These are phyloP conservation scores for Backusella mclennaniae DNA, from an alignment of 192 early-diverging fungal genomes.

Conservation along the genomic window DNA sequence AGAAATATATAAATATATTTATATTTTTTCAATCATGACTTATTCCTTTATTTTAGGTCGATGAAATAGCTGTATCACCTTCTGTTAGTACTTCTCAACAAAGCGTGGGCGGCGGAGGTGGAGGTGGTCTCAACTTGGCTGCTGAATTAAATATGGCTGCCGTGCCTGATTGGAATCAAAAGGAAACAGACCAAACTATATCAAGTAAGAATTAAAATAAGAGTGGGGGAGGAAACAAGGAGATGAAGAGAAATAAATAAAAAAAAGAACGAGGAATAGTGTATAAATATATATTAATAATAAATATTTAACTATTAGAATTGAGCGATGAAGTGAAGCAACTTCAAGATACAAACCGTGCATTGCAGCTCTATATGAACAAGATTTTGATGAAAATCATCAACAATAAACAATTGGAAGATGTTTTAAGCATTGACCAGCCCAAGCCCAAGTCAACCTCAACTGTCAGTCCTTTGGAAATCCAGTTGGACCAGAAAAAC, in stretches of 20 bases:
- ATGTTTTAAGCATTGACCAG: slow-evolving; percentile 43
- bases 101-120: slow-evolving; percentile 33
- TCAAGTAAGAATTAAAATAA: slow-evolving; percentile 19
- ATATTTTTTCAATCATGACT: background rate
- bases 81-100: slow-evolving; percentile 9
- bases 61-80: background rate
- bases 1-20: background rate
- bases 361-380: slow-evolving; percentile 71
- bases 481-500: background rate
- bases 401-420: slow-evolving; percentile 50
- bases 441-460: slow-evolving; percentile 23
- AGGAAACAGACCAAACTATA: slow-evolving; percentile 16
- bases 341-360: slow-evolving; percentile 65
- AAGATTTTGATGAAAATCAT: slow-evolving; percentile 78
- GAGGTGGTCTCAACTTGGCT: background rate
- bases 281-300: background rate
- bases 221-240: background rate
- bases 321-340: slow-evolving; percentile 59
- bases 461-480: background rate
- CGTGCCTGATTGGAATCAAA: slow-evolving; percentile 1
- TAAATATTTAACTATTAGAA: slow-evolving; percentile 20
- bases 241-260: background rate
- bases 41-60: background rate
- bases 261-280: background rate
- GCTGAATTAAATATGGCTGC: slow-evolving; percentile 6